phyloP scores from a whole-genome alignment of 768 basidiomycete species.

The Chlorophyllum brunneum region DNA sequence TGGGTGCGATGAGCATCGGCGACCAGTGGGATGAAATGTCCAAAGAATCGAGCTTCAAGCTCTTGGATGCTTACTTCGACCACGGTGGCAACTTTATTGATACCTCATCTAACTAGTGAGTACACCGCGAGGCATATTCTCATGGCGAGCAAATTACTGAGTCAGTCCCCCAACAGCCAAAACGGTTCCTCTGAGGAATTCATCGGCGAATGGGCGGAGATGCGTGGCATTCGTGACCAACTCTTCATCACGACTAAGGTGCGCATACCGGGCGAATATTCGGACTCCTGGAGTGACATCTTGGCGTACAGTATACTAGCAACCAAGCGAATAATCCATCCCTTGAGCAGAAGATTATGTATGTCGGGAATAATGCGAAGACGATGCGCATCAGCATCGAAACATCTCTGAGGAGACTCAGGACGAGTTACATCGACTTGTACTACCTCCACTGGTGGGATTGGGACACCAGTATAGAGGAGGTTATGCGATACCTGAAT shows the following conservation, averaged over 20 bases:
- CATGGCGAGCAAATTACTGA: background rate
- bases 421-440: slow-evolving; percentile 31
- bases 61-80: slow-evolving; percentile 38
- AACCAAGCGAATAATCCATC: slow-evolving; percentile 24
- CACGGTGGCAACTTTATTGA: slow-evolving; percentile 46
- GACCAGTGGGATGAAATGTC: slow-evolving; percentile 32
- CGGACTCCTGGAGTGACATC: too few species aligned
- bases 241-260: slow-evolving; percentile 45
- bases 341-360: slow-evolving; percentile 26
- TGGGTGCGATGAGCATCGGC: slow-evolving; percentile 39
- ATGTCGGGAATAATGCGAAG: slow-evolving; percentile 40
- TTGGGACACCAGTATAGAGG: slow-evolving; percentile 44
- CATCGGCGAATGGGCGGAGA: slow-evolving; percentile 48
- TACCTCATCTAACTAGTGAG: slow-evolving; percentile 39
- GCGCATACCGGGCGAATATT: background rate
- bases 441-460: slow-evolving; percentile 48
- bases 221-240: slow-evolving; percentile 39
- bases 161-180: slow-evolving; percentile 30
- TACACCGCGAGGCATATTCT: background rate
- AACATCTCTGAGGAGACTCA: slow-evolving; percentile 37
- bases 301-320: slow-evolving; percentile 20
- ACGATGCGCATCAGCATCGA: slow-evolving; percentile 34
- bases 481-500: slow-evolving; percentile 54
- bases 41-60: slow-evolving; percentile 37
- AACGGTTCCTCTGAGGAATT: slow-evolving; percentile 48